Percentiles rank a stretch among this genome's conserved stretches.
Evolutionary conservation across 257 asterid genomes (phyloP).

Genomic region (Salvia miltiorrhiza): DNA sequence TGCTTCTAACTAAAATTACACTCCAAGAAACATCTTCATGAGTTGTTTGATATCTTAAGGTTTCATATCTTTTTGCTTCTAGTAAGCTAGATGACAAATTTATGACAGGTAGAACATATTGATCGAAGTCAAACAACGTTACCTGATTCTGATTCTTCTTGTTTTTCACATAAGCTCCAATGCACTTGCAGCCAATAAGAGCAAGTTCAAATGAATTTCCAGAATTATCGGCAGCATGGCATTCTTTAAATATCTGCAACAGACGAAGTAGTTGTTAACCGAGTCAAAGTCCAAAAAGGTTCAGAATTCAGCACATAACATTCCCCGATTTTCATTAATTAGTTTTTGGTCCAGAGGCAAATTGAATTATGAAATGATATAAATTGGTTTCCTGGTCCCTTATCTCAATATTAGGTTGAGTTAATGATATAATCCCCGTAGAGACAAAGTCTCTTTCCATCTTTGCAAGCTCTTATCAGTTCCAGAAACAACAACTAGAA

Average conservation of each 20-base stretch:
- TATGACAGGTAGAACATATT: not conserved
- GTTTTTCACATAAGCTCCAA: slow-evolving; percentile 86
- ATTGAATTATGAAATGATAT: not conserved
- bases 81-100: not conserved
- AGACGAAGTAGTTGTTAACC: slow-evolving; percentile 1
- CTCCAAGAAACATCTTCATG: not conserved
- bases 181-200: slow-evolving; percentile 79
- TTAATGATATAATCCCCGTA: no score
- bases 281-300: not conserved
- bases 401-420: not conserved
- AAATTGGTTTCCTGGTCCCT: not conserved
- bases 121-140: not conserved
- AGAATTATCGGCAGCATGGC: slow-evolving; percentile 42
- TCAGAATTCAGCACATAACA: not conserved
- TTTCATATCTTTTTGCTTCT: not conserved
- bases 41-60: not conserved
- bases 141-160: slow-evolving; percentile 96
- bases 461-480: not conserved
- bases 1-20: not conserved
- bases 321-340: not conserved
- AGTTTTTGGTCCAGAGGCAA: not conserved
- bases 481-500: not conserved
- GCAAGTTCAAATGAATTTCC: slow-evolving; percentile 75
- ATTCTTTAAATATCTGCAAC: slow-evolving; percentile 72
- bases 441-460: not conserved